A percentile compares a stretch with the other conserved stretches of the same genome.
These are phyloP conservation scores for Calophaca sinica DNA, from an alignment of 306 rosid genomes.

Conservation along the genomic window DNA sequence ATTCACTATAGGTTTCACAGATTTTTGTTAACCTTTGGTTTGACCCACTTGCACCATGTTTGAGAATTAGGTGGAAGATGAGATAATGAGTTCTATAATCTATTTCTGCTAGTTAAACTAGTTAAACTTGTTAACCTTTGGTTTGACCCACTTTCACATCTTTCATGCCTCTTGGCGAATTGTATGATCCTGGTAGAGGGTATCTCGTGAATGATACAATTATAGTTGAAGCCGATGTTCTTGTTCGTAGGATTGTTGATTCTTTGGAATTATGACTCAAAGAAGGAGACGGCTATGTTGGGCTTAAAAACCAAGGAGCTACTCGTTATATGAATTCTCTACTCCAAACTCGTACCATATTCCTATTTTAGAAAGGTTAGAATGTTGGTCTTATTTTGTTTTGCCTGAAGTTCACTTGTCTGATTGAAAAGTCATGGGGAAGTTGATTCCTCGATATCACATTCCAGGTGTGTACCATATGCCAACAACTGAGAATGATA, in stretches of 20 bases:
- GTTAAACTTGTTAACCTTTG: constrained; percentile 46
- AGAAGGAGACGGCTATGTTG: too few species aligned
- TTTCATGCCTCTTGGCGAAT: too few species aligned
- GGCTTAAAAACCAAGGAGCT: too few species aligned
- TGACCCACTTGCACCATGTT: background rate
- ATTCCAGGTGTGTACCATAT: constrained; percentile 87
- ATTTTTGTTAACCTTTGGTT: constrained; percentile 8
- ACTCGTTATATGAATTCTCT: too few species aligned
- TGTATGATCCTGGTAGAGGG: too few species aligned
- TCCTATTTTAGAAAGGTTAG: constrained; percentile 83
- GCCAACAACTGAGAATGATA: constrained; percentile 89
- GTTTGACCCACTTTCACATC: too few species aligned
- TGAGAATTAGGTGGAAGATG: too few species aligned
- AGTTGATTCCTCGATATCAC: constrained; percentile 39
- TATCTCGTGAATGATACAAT: too few species aligned
- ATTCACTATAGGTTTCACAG: constrained; percentile 13
- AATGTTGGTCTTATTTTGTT: constrained; percentile 14
- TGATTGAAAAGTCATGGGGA: constrained; percentile 35
- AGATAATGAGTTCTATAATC: too few species aligned
- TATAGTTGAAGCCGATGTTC: too few species aligned
- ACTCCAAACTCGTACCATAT: constrained; percentile 78
- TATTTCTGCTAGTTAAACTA: constrained; percentile 14
- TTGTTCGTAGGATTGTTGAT: too few species aligned
- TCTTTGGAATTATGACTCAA: too few species aligned
- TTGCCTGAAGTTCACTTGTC: constrained; percentile 28